phyloP scores from a whole-genome alignment of 495 filamentous ascomycete species.

The Tuber magnatum region DNA sequence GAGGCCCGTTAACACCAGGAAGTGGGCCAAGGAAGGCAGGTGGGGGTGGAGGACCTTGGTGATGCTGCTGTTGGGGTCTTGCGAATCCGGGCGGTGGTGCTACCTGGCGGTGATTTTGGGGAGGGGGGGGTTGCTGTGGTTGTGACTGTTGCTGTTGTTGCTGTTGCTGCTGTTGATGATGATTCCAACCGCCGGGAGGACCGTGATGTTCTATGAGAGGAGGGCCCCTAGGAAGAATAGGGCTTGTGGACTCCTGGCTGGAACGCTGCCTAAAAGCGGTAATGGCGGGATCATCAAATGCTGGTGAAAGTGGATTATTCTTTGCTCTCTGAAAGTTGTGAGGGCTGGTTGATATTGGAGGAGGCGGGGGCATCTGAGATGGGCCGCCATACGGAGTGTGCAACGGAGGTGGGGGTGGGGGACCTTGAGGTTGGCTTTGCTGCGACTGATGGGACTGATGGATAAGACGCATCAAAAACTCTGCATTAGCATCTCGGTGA shows the following conservation, averaged over 20 bases:
- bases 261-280: conserved; percentile 35
- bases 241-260: conserved; percentile 25
- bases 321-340: conserved; percentile 36
- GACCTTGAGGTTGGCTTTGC: conserved; percentile 27
- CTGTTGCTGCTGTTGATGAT: conserved; percentile 28
- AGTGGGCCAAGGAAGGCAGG: conserved; percentile 35
- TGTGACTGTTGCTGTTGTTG: conserved; percentile 26
- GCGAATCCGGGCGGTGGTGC: conserved; percentile 39
- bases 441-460: conserved; percentile 38
- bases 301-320: conserved; percentile 38
- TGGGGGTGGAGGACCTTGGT: conserved; percentile 38
- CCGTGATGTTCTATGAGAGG: conserved; percentile 40
- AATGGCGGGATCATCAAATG: conserved; percentile 39
- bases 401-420: conserved; percentile 29
- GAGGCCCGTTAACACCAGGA: conserved; percentile 34
- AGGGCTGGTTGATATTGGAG: conserved; percentile 40
- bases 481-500: conserved; percentile 28
- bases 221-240: conserved; percentile 36
- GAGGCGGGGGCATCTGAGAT: conserved; percentile 41
- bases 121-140: conserved; percentile 25
- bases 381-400: conserved; percentile 39
- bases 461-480: conserved; percentile 40
- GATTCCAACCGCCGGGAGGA: conserved; percentile 35
- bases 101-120: conserved; percentile 37
- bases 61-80: conserved; percentile 27